Base-by-base conservation (phyloP, 495 filamentous ascomycete species). In the Pseudomonodictys pantanalensis region DNA sequence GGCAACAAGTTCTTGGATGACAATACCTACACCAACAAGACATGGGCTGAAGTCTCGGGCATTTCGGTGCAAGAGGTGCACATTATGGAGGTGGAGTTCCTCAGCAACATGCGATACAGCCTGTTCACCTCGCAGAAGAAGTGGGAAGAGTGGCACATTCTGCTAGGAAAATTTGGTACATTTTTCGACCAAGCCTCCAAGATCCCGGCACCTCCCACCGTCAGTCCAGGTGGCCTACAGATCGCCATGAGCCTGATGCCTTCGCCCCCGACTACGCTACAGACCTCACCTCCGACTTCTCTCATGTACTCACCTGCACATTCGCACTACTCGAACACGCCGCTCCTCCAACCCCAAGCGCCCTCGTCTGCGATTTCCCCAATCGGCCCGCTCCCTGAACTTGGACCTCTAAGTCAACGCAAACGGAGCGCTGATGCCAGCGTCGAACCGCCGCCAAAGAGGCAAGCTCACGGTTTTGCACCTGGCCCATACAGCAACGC, bases 21-120 rank as follows among this genome's bases (percentile, higher is more conserved):
- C 68, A 99, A 97, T 72, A 97, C 95, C 1, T 99, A 97, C 74
- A 97, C 95, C 50, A 99, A 99, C 78, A 96, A 97, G 78, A 97
- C 95, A 1, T 99, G 95, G 95, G 93, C 95, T 12, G 95, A 99
- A 65, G 95, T 99, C 41, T 97, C 95, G 23, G 87, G 90, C 17
- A 96, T 99, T 57, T 87, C 88, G 3, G 95, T 97, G 11, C 84
- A 84, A 51, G 95, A 99, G 73, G 95, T 99, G 39, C 95, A 99
- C 69, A 85, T 97, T 35, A 99, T 99, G 95, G 95, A 99, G 70
- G 95, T 99, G 0, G 95, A 99, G 72, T 99, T 99, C 67, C 79
- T 99, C 56, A 96, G 93, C 78, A 97, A 99, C 70, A 93, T 99
- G 83, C 84, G 91, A 66, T 99, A 99, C 71, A 90, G 87, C 61